These are phyloP conservation scores for Aspergillus affinis DNA, from an alignment of 495 filamentous ascomycete species.

Conservation along the genomic window DNA sequence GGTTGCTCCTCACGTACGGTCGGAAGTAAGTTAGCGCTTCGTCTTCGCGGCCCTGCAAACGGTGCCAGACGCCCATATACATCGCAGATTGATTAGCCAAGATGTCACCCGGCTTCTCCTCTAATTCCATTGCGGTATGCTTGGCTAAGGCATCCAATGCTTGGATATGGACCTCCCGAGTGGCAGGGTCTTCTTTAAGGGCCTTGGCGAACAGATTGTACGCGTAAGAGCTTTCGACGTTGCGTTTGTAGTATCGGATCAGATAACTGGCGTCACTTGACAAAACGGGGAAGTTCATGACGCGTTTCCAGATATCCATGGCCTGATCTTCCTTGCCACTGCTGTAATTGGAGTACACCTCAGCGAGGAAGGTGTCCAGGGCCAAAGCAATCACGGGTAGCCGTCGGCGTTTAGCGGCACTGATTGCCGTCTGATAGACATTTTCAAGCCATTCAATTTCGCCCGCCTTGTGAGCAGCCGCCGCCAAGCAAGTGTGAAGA, in stretches of 20 bases:
- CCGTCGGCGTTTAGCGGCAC: background rate
- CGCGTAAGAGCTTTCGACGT: background rate
- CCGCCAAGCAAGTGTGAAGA: background rate
- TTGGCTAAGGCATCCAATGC: background rate
- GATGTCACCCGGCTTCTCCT: background rate
- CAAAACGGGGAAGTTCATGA: background rate
- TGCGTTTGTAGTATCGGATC: background rate
- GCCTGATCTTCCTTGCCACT: background rate
- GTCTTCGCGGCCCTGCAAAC: conserved; percentile 1
- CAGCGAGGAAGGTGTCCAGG: background rate
- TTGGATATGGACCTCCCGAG: background rate
- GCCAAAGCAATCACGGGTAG: background rate
- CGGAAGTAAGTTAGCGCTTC: conserved; percentile 10
- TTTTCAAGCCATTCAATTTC: background rate
- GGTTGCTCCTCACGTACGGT: conserved; percentile 6
- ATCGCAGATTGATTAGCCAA: background rate
- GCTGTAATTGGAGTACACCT: background rate
- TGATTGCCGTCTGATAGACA: background rate
- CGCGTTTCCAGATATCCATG: background rate
- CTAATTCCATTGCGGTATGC: background rate
- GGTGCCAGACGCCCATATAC: conserved; percentile 12
- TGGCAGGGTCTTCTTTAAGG: background rate
- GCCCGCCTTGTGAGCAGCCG: background rate
- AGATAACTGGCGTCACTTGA: background rate
- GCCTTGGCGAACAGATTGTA: background rate